These are phyloP conservation scores for Moniliella sp. DNA, from an alignment of 1,284 basidiomycete genomes.

Conservation along the genomic window DNA sequence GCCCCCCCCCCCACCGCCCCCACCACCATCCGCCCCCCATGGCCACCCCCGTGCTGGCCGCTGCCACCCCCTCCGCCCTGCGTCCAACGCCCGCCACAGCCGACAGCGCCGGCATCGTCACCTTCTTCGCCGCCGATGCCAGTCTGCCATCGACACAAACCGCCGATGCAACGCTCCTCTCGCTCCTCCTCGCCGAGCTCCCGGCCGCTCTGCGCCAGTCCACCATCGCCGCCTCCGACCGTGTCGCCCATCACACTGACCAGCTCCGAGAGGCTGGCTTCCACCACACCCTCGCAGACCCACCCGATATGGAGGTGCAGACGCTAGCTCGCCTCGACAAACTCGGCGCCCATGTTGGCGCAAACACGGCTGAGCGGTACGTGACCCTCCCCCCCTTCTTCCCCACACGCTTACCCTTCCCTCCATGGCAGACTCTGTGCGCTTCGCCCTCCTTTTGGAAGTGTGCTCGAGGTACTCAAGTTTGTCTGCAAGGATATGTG, in stretches of 20 bases:
- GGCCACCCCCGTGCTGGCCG: no score
- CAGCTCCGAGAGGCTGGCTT: neutral
- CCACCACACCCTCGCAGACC: slow-evolving; percentile 14
- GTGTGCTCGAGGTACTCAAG: slow-evolving; percentile 74
- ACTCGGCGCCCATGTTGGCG: slow-evolving; percentile 67
- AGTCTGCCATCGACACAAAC: neutral
- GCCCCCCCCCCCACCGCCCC: no score
- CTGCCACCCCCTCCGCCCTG: no score
- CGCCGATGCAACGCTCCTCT: no score
- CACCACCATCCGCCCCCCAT: no score
- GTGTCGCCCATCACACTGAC: neutral
- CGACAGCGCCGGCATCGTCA: no score
- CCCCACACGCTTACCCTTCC: neutral
- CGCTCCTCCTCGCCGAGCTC: no score
- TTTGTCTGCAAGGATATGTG: slow-evolving; percentile 92
- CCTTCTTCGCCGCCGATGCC: no score
- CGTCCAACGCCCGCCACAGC: no score
- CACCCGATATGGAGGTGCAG: slow-evolving; percentile 45
- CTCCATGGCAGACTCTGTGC: slow-evolving; percentile 45
- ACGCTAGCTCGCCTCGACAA: slow-evolving; percentile 50
- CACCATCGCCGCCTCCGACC: neutral
- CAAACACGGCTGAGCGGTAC: slow-evolving; percentile 62
- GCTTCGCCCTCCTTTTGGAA: slow-evolving; percentile 51
- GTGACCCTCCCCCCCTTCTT: slow-evolving; percentile 13
- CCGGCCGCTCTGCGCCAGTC: no score